A percentile compares a stretch with the other conserved stretches of the same genome.
phyloP scores from a whole-genome alignment of 352 stramenopile genomes.

The Phytophthora parvispora region DNA sequence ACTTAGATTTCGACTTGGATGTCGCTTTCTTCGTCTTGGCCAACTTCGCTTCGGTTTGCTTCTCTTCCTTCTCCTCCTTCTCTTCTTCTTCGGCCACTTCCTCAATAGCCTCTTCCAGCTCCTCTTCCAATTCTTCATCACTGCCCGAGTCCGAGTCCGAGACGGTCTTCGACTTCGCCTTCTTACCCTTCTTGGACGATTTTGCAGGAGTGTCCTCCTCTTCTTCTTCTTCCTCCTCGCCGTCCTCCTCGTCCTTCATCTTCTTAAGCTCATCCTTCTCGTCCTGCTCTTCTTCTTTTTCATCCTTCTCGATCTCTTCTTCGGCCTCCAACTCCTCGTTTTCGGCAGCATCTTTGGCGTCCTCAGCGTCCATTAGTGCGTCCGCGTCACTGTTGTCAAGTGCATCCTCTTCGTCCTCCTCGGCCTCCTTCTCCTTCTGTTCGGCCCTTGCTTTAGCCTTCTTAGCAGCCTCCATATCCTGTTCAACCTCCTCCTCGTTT shows the following conservation, averaged over 20 bases:
- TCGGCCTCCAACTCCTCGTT: constrained; percentile 34
- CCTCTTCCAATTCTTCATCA: constrained; percentile 2
- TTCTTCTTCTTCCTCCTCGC: constrained; percentile 23
- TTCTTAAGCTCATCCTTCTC: constrained; percentile 23
- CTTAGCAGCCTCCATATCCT: constrained; percentile 34
- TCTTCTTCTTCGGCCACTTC: constrained; percentile 12
- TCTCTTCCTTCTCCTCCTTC: constrained; percentile 16
- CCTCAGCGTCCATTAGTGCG: constrained; percentile 26
- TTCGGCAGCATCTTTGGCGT: constrained; percentile 23
- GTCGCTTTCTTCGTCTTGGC: constrained; percentile 21
- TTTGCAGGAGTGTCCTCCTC: constrained; percentile 5
- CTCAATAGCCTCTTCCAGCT: constrained; percentile 15
- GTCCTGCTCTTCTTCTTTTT: constrained; percentile 20
- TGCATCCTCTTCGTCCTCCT: constrained; percentile 35
- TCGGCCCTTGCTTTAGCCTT: constrained; percentile 27
- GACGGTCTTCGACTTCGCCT: constrained; percentile 5
- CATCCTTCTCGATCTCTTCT: constrained; percentile 23
- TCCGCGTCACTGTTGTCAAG: constrained; percentile 26
- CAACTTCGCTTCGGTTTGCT: constrained; percentile 6
- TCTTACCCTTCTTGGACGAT: background rate
- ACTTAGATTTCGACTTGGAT: constrained; percentile 21
- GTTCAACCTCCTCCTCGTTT: constrained; percentile 34
- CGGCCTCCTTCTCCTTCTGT: constrained; percentile 34
- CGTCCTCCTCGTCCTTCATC: constrained; percentile 13
- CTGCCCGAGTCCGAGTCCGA: background rate